phyloP scores from a whole-genome alignment of 2,329 filamentous ascomycete genomes.

The Apiospora hydei region DNA sequence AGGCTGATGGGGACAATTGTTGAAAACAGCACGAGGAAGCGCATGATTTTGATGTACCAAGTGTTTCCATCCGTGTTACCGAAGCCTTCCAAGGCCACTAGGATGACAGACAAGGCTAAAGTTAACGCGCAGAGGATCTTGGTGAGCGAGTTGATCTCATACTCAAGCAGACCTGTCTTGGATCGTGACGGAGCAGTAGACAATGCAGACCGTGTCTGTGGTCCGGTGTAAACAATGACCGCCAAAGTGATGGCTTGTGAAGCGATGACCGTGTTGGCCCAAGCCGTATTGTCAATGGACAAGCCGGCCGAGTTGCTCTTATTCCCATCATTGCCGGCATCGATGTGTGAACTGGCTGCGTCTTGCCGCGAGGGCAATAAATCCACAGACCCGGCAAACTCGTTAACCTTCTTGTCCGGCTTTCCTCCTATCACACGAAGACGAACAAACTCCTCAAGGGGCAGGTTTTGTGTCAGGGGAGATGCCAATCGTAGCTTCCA shows the following conservation, averaged over 20 bases:
- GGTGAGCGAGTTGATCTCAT: conserved; percentile 95
- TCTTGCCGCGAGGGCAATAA: conserved; percentile 64
- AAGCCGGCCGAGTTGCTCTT: conserved; percentile 71
- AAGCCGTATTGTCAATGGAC: conserved; percentile 96
- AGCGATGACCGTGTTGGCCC: conserved; percentile 97
- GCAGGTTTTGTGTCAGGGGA: conserved; percentile 81
- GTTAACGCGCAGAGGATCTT: conserved; percentile 95
- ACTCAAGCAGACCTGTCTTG: conserved; percentile 91
- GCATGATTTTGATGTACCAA: conserved; percentile 98
- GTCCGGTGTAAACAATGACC: conserved; percentile 92
- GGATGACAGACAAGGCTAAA: conserved; percentile 81
- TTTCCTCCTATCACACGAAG: conserved; percentile 82
- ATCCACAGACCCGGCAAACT: conserved; percentile 90
- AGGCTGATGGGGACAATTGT: conserved; percentile 98
- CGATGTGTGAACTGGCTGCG: conserved; percentile 52
- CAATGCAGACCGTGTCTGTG: conserved; percentile 90
- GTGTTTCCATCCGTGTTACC: conserved; percentile 67
- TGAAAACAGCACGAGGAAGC: conserved; percentile 98
- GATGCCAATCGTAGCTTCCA: conserved; percentile 96
- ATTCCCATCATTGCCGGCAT: conserved; percentile 44
- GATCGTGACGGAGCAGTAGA: conserved; percentile 92
- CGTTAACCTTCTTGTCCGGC: conserved; percentile 92
- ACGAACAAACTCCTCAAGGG: conserved; percentile 73
- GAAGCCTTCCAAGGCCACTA: conserved; percentile 89
- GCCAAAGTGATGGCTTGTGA: conserved; percentile 90